Percentiles rank a stretch among this genome's conserved stretches.
Evolutionary conservation across 371 early-diverging fungal species (phyloP).

Genomic region (Mortierella sp.): DNA sequence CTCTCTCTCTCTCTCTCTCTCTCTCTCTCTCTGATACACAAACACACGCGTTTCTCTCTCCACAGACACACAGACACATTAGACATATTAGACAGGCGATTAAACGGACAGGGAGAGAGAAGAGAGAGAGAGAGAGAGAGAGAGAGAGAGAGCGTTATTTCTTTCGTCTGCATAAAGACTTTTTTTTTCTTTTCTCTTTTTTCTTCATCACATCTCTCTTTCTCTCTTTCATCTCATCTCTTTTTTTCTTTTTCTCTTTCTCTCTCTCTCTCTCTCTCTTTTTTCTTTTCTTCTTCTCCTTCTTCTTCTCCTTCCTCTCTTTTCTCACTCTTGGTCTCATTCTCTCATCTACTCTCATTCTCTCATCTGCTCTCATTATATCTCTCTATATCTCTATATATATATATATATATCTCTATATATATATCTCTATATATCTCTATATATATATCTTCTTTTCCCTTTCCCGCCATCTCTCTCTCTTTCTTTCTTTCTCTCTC

Average conservation of each 20-base stretch:
- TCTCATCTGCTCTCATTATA: background rate
- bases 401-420: no score
- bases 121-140: background rate
- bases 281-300: conserved; percentile 1
- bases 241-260: background rate
- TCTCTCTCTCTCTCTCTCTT: conserved; percentile 12
- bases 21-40: no score
- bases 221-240: background rate
- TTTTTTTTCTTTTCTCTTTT: conserved; percentile 4
- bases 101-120: background rate
- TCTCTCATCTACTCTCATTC: background rate
- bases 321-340: no score
- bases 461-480: conserved; percentile 5
- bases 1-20: no score
- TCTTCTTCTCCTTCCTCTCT: conserved; percentile 3
- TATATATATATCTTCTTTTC: no score
- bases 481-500: conserved; percentile 4
- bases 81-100: background rate
- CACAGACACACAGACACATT: no score
- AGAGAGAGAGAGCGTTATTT: background rate
- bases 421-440: no score
- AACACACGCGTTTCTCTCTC: no score
- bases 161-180: no score
- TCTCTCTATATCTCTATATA: no score
- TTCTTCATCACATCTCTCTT: background rate